Conservation (phyloP, 164 flowering plant genomes). For the Vitis rupestris region DNA sequence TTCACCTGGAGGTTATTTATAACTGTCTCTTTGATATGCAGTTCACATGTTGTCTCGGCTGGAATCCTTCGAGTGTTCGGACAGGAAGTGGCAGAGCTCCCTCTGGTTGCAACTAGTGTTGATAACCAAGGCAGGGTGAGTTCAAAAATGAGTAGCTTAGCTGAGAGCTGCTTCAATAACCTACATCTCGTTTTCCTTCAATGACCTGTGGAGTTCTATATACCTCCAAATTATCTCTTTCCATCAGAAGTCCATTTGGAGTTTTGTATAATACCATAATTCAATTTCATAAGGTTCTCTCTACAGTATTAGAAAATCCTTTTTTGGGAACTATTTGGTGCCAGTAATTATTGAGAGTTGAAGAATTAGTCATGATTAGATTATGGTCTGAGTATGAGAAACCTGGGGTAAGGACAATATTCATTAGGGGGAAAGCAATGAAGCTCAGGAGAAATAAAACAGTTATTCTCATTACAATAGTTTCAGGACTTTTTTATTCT, state of each 20-base stretch:
- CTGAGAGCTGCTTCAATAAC: too few species aligned
- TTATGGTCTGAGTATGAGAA: not conserved
- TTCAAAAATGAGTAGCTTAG: not conserved
- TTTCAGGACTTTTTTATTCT: too few species aligned
- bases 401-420: not conserved
- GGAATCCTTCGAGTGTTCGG: conserved; percentile 81
- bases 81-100: conserved; percentile 78
- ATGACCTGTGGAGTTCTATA: too few species aligned
- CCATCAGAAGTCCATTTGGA: too few species aligned
- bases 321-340: not conserved
- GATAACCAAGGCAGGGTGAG: conserved; percentile 80
- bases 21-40: conserved; percentile 32
- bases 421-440: not conserved
- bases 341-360: not conserved
- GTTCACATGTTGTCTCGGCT: conserved; percentile 84
- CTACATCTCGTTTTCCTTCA: too few species aligned
- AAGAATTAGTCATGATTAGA: not conserved
- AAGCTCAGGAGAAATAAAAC: not conserved
- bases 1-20: not conserved
- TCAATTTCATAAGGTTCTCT: too few species aligned
- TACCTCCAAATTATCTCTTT: too few species aligned
- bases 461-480: too few species aligned
- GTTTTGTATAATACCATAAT: too few species aligned
- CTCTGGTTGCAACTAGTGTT: conserved; percentile 82
- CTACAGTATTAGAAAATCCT: too few species aligned